These are phyloP conservation scores for Sapria himalayana DNA, from an alignment of 345 rosid genomes.

Conservation along the genomic window DNA sequence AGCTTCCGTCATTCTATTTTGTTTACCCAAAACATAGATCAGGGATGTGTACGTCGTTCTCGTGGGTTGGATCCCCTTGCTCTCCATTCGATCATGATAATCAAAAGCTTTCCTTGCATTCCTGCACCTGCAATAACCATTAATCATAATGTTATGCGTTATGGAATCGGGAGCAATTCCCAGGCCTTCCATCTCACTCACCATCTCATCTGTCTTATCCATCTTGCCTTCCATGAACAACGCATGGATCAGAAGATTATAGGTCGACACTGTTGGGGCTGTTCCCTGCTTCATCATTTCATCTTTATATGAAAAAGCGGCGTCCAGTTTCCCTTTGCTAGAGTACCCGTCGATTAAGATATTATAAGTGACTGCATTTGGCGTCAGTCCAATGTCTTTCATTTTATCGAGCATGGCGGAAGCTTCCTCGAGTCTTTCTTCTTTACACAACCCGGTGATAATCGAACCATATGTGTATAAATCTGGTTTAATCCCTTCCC, in stretches of 20 bases:
- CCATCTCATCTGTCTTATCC: conserved; percentile 36
- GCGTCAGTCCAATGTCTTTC: conserved; percentile 40
- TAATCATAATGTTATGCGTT: conserved; percentile 66
- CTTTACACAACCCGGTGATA: conserved; percentile 60
- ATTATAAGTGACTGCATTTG: conserved; percentile 61
- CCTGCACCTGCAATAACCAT: conserved; percentile 61
- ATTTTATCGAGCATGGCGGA: conserved; percentile 32
- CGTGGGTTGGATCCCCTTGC: conserved; percentile 44
- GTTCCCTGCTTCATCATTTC: conserved; percentile 61
- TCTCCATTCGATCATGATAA: conserved; percentile 47
- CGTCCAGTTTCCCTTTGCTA: conserved; percentile 40
- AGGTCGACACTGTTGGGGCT: conserved; percentile 48
- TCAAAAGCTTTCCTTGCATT: conserved; percentile 49
- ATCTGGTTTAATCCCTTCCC: conserved; percentile 43
- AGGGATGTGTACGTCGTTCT: conserved; percentile 56
- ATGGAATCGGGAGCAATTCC: conserved; percentile 42
- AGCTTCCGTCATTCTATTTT: conserved; percentile 48
- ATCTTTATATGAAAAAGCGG: conserved; percentile 45
- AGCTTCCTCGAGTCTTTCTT: conserved; percentile 48
- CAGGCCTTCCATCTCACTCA: conserved; percentile 41
- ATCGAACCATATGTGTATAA: conserved; percentile 58
- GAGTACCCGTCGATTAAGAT: conserved; percentile 59
- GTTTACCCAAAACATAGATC: conserved; percentile 41
- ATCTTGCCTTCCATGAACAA: conserved; percentile 51
- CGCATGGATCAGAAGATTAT: conserved; percentile 62